These are phyloP conservation scores for Buxus sempervirens DNA, from an alignment of 164 flowering plant species.

Conservation along the genomic window DNA sequence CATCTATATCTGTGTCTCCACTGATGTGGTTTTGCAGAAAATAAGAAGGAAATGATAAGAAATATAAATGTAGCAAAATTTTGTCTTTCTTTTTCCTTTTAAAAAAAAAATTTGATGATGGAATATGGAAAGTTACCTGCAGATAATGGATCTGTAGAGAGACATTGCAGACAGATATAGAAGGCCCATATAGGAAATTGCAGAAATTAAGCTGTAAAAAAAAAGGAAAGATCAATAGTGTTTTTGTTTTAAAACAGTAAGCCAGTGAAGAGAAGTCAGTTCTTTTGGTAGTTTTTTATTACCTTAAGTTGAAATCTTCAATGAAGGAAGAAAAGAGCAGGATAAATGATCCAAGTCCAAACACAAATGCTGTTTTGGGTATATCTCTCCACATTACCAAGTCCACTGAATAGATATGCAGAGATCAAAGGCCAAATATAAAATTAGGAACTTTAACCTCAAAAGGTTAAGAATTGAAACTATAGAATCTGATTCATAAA, in stretches of 20 bases:
- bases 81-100: too few species aligned
- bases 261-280: conserved; percentile 1
- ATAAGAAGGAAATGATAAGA: neutral
- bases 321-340: conserved; percentile 64
- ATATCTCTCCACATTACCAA: conserved; percentile 91
- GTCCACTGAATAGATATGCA: conserved; percentile 49
- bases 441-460: neutral
- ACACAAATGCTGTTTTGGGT: conserved; percentile 68
- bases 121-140: conserved; percentile 39
- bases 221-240: neutral
- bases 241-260: neutral
- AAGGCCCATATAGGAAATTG: conserved; percentile 69
- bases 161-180: conserved; percentile 68
- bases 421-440: neutral
- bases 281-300: neutral
- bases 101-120: neutral
- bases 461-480: neutral
- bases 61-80: neutral
- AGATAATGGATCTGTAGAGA: conserved; percentile 57
- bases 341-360: conserved; percentile 68
- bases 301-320: conserved; percentile 80
- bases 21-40: conserved; percentile 23
- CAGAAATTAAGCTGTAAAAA: conserved; percentile 67
- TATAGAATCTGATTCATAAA: conserved; percentile 1
- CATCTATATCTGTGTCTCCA: conserved; percentile 34